These are phyloP conservation scores for Agapanthus africanus DNA, from an alignment of 106 monocot genomes.

Conservation along the genomic window DNA sequence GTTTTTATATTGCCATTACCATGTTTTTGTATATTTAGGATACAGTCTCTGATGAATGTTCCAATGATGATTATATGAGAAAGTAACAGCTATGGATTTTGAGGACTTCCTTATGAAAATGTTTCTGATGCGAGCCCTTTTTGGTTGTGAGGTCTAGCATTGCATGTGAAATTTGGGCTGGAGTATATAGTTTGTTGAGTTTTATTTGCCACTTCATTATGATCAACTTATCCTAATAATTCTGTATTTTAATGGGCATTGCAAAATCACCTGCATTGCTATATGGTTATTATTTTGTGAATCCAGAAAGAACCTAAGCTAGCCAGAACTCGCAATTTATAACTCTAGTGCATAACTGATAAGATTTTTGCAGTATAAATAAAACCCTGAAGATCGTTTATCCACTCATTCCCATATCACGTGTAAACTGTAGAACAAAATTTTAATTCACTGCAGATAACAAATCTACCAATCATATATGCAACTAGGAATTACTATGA, in stretches of 20 bases:
- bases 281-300: too few relatives aligned
- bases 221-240: neutral
- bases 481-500: too few relatives aligned
- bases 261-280: too few relatives aligned
- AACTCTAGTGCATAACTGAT: too few relatives aligned
- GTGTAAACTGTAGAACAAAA: too few relatives aligned
- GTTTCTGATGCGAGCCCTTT: neutral
- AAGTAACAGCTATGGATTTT: neutral
- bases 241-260: neutral
- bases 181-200: neutral
- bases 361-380: too few relatives aligned
- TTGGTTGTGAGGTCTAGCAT: neutral
- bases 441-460: too few relatives aligned
- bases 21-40: slow-evolving; percentile 5
- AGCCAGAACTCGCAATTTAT: too few relatives aligned
- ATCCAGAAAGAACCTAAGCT: too few relatives aligned
- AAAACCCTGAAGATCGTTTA: too few relatives aligned
- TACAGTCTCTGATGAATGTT: neutral
- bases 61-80: neutral
- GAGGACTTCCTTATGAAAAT: neutral
- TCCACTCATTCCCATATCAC: too few relatives aligned
- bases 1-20: neutral
- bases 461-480: too few relatives aligned
- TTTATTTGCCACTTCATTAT: neutral
- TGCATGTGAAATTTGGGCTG: neutral